Evolutionary conservation across 1,284 basidiomycete genomes (phyloP).

Genomic region (Marasmius fiardii): DNA sequence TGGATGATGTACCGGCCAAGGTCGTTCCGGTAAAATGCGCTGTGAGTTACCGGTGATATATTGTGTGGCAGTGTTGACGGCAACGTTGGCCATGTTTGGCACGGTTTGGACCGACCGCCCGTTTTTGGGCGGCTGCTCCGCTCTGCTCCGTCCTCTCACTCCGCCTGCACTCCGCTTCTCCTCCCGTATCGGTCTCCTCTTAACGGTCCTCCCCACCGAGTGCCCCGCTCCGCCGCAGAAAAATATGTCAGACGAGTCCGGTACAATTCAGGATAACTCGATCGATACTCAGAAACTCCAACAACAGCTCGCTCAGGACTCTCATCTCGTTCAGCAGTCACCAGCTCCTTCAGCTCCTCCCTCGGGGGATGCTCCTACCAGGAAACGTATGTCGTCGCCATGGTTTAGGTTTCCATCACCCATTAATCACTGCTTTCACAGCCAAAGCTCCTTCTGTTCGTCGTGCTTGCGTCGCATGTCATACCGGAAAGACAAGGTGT

Average conservation of each 20-base stretch:
- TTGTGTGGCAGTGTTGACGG: conserved; percentile 10
- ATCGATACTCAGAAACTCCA: conserved; percentile 59
- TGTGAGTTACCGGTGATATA: conserved; percentile 5
- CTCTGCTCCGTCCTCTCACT: conserved; percentile 17
- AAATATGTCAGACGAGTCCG: conserved; percentile 67
- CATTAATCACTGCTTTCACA: conserved; percentile 24
- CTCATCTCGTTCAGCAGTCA: conserved; percentile 7
- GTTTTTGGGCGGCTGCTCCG: background rate
- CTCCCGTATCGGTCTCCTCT: conserved; percentile 29
- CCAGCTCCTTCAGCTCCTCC: conserved; percentile 16
- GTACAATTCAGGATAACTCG: conserved; percentile 31
- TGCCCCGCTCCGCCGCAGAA: conserved; percentile 14
- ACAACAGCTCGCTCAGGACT: conserved; percentile 42
- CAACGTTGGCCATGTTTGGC: conserved; percentile 10
- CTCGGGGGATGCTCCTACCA: conserved; percentile 22
- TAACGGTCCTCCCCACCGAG: background rate
- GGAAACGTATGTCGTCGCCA: conserved; percentile 43
- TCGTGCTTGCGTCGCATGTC: conserved; percentile 74
- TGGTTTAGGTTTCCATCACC: conserved; percentile 19
- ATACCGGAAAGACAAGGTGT: conserved; percentile 75
- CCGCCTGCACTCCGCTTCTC: conserved; percentile 30
- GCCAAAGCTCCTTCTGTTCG: conserved; percentile 76
- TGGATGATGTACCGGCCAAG: background rate
- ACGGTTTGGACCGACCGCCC: background rate
- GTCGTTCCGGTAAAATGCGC: background rate